Conservation (phyloP, 805 yeast species). For the Kluyveromyces starmeri region DNA sequence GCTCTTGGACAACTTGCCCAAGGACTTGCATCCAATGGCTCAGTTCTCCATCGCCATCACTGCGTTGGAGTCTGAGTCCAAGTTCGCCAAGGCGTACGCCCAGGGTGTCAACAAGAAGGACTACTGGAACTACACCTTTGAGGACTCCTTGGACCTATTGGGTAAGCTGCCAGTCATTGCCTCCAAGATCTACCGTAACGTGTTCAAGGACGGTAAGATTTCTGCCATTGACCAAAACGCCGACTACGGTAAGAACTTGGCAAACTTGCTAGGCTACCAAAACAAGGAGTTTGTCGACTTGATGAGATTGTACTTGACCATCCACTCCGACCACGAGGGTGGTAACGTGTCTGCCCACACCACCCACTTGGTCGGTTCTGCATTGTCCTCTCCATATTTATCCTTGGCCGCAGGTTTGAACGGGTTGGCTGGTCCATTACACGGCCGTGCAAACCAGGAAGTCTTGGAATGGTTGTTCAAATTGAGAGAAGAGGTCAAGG, state of each 20-base stretch:
- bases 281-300: slow-evolving; percentile 67
- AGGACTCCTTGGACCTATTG: slow-evolving; percentile 69
- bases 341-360: slow-evolving; percentile 80
- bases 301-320: slow-evolving; percentile 71
- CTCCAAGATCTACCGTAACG: slow-evolving; percentile 75
- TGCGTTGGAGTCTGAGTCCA: slow-evolving; percentile 75
- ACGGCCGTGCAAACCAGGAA: slow-evolving; percentile 81
- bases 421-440: slow-evolving; percentile 82
- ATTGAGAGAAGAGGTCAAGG: slow-evolving; percentile 49
- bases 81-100: slow-evolving; percentile 78
- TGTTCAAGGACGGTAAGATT: slow-evolving; percentile 72
- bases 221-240: slow-evolving; percentile 40
- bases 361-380: slow-evolving; percentile 76
- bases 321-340: slow-evolving; percentile 86
- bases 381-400: slow-evolving; percentile 66
- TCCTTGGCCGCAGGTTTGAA: slow-evolving; percentile 71
- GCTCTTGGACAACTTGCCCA: slow-evolving; percentile 65
- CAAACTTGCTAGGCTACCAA: slow-evolving; percentile 47
- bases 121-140: slow-evolving; percentile 78
- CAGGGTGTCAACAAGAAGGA: slow-evolving; percentile 73
- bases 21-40: slow-evolving; percentile 80
- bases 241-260: slow-evolving; percentile 63
- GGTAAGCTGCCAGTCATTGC: slow-evolving; percentile 80
- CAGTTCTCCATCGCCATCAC: slow-evolving; percentile 78
- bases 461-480: slow-evolving; percentile 73